Evolutionary conservation across 1,284 basidiomycete species (phyloP), one percentile per base, ranked within the genome.

Genomic region (Acaromyces ingoldii): DNA sequence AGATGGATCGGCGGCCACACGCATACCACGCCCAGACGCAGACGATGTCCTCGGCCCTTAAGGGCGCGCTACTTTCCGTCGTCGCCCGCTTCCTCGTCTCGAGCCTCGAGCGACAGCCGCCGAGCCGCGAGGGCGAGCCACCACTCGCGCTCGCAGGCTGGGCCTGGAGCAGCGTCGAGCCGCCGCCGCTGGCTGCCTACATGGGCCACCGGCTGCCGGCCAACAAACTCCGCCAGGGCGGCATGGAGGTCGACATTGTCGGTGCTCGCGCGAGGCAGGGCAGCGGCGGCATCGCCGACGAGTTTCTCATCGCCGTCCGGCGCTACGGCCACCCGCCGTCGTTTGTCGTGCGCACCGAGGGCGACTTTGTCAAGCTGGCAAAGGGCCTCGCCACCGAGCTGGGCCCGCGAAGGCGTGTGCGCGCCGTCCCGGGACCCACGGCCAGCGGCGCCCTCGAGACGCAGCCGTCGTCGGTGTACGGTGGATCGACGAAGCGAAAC

Each of bases 221-320:
- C 22, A 63, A 68, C 47, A 53, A 61, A 9, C 49, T 73, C 50
- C 63, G 62, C 50, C 57, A 66, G 22, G 70, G 70, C 24, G 70
- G 70, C 42, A 61, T 65, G 36, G 69, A 72, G 45, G 67, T 70
- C n/a, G 67, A 72, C 40, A 41, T 72, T 6, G 63, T 72, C 19
- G 63, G 65, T 6, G 55, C 70, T 31, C 64, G 69, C 26, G 46
- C 40, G 38, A 59, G 58, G 40, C 50, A 51, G 31, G 21, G 51
- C 11, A 49, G 37, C 25, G 34, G 25, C 10, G 42, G 34, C 11
- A n/a, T n/a, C n/a, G 30, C 29, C 15, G 65, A 62, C 38, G 66
- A 71, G 55, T 68, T 67, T 49, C 53, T 73, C 40, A 54, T 71
- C 19, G 57, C 64, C 15, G 63, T 73, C 26, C 63, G 63, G 22